A percentile compares a stretch with the other conserved stretches of the same genome.
phyloP scores from a whole-genome alignment of 1,284 basidiomycete species.

The Pascua guehoae region DNA sequence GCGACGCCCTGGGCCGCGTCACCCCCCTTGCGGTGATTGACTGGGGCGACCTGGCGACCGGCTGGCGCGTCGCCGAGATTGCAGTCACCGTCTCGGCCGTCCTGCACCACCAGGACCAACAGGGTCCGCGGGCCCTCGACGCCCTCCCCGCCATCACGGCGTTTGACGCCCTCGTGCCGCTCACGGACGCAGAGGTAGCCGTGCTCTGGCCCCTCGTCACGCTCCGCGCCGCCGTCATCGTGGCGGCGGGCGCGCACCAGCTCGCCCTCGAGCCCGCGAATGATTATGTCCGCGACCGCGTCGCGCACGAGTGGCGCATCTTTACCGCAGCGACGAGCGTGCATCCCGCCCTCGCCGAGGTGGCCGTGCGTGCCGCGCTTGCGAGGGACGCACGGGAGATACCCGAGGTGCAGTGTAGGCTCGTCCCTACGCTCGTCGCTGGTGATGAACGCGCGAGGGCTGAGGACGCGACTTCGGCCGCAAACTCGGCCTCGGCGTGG shows the following conservation, averaged over 20 bases:
- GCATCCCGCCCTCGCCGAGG: background rate
- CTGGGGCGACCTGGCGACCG: constrained; percentile 13
- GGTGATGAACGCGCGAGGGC: background rate
- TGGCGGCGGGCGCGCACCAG: constrained; percentile 5
- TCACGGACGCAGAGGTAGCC: constrained; percentile 8
- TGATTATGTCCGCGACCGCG: constrained; percentile 4
- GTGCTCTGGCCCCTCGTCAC: constrained; percentile 15
- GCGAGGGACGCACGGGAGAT: background rate
- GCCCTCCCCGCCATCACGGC: constrained; percentile 7
- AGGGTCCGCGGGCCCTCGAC: background rate
- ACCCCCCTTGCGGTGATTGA: constrained; percentile 5
- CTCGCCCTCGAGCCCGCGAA: constrained; percentile 10
- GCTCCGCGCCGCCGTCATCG: constrained; percentile 9
- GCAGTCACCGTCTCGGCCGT: constrained; percentile 7
- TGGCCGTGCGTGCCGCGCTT: background rate
- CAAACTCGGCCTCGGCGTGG: too few relatives aligned
- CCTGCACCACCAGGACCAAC: constrained; percentile 9
- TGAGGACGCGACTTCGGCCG: too few relatives aligned
- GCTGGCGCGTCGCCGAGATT: constrained; percentile 15
- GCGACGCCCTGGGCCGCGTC: constrained; percentile 11
- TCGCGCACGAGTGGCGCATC: constrained; percentile 10
- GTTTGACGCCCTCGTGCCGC: constrained; percentile 1
- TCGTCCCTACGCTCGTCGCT: background rate
- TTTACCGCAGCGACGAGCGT: constrained; percentile 4
- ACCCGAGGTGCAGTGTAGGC: background rate